Evolutionary conservation across 2,329 filamentous ascomycete genomes (phyloP).

Genomic region (Scleromitrula shiraiana): DNA sequence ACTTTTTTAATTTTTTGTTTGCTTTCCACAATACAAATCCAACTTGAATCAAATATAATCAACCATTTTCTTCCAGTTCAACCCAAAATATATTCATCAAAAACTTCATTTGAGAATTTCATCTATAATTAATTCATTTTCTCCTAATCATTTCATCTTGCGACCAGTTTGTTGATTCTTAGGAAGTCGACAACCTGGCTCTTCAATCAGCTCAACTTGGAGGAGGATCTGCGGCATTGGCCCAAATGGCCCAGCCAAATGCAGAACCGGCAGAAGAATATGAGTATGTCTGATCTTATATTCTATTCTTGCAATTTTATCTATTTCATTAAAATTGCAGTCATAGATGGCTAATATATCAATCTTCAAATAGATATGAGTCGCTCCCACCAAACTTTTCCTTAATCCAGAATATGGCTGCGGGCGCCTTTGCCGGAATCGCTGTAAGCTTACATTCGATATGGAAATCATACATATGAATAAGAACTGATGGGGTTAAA

Average conservation of each 20-base stretch:
- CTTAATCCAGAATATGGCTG: constrained; percentile 86
- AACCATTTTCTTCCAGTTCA: no score
- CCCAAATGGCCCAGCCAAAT: constrained; percentile 62
- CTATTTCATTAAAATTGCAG: not conserved
- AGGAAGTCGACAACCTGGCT: constrained; percentile 47
- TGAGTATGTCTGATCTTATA: constrained; percentile 42
- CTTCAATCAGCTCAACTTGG: constrained; percentile 53
- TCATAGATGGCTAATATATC: constrained; percentile 17
- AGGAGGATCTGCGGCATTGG: constrained; percentile 58
- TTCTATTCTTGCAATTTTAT: constrained; percentile 7
- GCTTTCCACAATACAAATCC: not conserved
- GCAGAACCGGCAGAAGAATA: constrained; percentile 57
- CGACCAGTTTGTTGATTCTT: constrained; percentile 6
- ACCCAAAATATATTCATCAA: not conserved
- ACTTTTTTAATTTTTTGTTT: not conserved
- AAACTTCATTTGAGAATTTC: not conserved
- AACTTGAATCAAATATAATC: no score
- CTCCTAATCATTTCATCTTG: no score
- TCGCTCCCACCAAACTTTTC: constrained; percentile 90
- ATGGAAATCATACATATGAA: constrained; percentile 12
- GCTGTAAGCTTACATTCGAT: constrained; percentile 21
- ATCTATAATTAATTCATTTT: no score
- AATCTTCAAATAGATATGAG: constrained; percentile 67
- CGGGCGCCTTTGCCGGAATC: constrained; percentile 83
- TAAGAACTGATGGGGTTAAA: constrained; percentile 32